Conservation (phyloP, 768 basidiomycete species). For the Cytidiella melzeri region DNA sequence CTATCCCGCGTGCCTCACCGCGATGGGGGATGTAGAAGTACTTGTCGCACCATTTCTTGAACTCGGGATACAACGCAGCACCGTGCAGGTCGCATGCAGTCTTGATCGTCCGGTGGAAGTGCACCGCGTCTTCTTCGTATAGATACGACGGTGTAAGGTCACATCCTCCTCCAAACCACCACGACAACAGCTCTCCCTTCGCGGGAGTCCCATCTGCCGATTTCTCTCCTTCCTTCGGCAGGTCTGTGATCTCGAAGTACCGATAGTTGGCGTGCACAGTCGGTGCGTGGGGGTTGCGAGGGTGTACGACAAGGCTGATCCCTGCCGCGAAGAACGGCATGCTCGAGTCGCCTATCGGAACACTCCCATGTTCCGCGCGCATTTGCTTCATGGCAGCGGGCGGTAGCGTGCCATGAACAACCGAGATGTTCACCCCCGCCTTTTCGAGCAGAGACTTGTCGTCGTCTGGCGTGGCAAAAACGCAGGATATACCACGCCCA, state of each 20-base stretch:
- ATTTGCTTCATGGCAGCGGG: slow-evolving; percentile 91
- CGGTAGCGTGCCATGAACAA: slow-evolving; percentile 85
- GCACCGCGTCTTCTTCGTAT: slow-evolving; percentile 76
- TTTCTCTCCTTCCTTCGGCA: slow-evolving; percentile 26
- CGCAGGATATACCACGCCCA: slow-evolving; percentile 81
- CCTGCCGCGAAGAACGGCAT: slow-evolving; percentile 94
- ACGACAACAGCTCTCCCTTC: slow-evolving; percentile 59
- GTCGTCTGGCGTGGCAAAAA: slow-evolving; percentile 50
- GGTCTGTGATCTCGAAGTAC: slow-evolving; percentile 81
- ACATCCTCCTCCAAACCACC: slow-evolving; percentile 98
- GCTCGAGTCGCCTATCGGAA: slow-evolving; percentile 54
- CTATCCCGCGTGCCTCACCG: slow-evolving; percentile 78
- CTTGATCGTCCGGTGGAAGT: slow-evolving; percentile 82
- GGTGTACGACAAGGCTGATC: slow-evolving; percentile 89
- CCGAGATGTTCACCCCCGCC: slow-evolving; percentile 90
- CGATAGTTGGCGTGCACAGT: slow-evolving; percentile 96
- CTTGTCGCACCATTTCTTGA: slow-evolving; percentile 97
- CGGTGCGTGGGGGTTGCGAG: slow-evolving; percentile 87
- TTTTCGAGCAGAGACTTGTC: slow-evolving; percentile 73
- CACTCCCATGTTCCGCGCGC: slow-evolving; percentile 82
- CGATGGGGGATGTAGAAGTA: slow-evolving; percentile 95
- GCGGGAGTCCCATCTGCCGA: slow-evolving; percentile 26
- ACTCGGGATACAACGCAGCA: slow-evolving; percentile 57
- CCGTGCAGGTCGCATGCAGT: slow-evolving; percentile 72
- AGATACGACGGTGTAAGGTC: slow-evolving; percentile 95